phyloP scores from a whole-genome alignment of 257 asterid species.

The Solanum peruvianum region DNA sequence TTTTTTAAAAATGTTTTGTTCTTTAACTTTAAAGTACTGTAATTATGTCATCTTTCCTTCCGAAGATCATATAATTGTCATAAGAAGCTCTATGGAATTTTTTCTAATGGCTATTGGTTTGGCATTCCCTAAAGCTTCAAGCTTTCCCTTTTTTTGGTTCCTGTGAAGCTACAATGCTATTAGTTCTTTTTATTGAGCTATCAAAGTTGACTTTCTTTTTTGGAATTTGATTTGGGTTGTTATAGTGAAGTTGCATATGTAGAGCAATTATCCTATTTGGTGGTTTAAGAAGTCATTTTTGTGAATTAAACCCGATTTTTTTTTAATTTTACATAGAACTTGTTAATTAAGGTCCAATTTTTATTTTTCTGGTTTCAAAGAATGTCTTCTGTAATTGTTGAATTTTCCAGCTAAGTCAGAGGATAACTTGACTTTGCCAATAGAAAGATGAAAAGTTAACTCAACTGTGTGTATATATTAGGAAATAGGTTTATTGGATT shows the following conservation, averaged over 20 bases:
- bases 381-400: neutral
- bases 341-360: neutral
- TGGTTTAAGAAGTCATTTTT: neutral
- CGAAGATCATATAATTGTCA: neutral
- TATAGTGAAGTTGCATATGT: neutral
- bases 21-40: neutral
- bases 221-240: neutral
- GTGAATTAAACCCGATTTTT: neutral
- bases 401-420: neutral
- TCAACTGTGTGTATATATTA: neutral
- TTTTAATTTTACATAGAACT: neutral
- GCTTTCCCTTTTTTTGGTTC: neutral
- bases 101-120: constrained; percentile 20
- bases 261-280: neutral
- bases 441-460: neutral
- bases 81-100: constrained; percentile 5
- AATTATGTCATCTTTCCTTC: constrained; percentile 1
- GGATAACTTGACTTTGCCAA: neutral
- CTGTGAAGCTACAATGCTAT: neutral
- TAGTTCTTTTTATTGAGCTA: neutral
- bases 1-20: neutral
- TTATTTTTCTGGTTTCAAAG: neutral
- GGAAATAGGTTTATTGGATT: neutral
- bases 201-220: neutral
- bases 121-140: neutral